Conservation (phyloP, 2,329 filamentous ascomycete genomes). For the Ophiostoma quercus region DNA sequence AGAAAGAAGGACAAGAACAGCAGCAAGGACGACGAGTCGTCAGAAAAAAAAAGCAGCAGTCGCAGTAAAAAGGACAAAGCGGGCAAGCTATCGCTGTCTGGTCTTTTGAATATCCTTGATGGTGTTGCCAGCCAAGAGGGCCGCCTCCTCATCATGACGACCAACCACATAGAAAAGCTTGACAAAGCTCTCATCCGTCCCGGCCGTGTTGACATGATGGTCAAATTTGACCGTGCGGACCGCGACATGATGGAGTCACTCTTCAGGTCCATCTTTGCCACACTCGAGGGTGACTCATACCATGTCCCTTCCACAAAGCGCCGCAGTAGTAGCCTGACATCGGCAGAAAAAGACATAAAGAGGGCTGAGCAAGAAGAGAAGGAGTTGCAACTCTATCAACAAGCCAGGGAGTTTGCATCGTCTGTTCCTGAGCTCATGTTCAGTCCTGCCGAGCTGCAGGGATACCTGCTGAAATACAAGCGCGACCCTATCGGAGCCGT, state of each 20-base stretch:
- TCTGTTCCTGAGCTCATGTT: constrained; percentile 52
- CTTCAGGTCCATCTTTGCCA: constrained; percentile 55
- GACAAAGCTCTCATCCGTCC: constrained; percentile 59
- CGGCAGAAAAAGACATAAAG: neutral
- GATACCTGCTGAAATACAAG: constrained; percentile 54
- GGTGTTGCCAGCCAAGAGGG: constrained; percentile 62
- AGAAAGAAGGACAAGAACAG: constrained; percentile 27
- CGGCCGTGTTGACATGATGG: constrained; percentile 56
- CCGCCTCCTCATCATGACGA: constrained; percentile 60
- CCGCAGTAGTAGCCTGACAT: neutral
- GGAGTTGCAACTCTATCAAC: constrained; percentile 38
- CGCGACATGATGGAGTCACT: constrained; percentile 48
- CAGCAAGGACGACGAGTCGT: neutral
- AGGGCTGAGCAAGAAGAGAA: constrained; percentile 23
- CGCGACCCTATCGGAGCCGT: constrained; percentile 46
- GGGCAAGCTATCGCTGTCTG: constrained; percentile 61
- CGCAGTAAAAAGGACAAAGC: constrained; percentile 24
- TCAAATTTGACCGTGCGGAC: constrained; percentile 54
- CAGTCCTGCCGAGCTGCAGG: constrained; percentile 57
- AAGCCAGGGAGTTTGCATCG: constrained; percentile 47
- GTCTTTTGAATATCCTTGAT: constrained; percentile 75
- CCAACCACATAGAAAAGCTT: constrained; percentile 58
- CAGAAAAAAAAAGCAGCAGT: neutral
- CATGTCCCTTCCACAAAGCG: neutral
- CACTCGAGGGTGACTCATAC: constrained; percentile 44